These are phyloP conservation scores for Globisporangium sylvaticum DNA, from an alignment of 352 stramenopile species.

Conservation along the genomic window DNA sequence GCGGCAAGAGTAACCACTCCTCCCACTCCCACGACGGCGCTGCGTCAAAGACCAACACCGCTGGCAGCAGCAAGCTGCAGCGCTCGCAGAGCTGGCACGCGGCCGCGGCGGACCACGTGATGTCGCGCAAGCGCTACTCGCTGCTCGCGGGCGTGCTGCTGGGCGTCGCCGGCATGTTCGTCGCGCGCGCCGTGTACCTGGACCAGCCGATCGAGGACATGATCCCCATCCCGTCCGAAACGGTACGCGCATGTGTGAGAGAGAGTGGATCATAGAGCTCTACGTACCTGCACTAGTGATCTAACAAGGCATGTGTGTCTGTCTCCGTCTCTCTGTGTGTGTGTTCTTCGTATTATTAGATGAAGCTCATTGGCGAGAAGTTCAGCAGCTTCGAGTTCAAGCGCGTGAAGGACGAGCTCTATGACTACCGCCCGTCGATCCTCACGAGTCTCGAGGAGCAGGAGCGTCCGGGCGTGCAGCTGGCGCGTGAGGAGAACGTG, in stretches of 20 bases:
- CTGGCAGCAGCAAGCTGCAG: conserved; percentile 13
- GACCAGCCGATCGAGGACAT: conserved; percentile 41
- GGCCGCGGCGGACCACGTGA: conserved; percentile 48
- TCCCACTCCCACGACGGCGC: not conserved
- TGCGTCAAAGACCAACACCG: not conserved
- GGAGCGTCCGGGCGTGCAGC: conserved; percentile 43
- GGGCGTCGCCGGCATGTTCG: conserved; percentile 47
- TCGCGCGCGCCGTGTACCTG: conserved; percentile 43
- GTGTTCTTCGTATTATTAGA: conserved; percentile 14
- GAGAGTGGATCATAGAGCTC: not conserved
- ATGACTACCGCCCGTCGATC: conserved; percentile 53
- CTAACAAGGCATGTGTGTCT: not conserved
- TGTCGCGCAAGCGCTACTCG: conserved; percentile 67
- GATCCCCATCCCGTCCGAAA: conserved; percentile 33
- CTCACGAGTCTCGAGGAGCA: conserved; percentile 21
- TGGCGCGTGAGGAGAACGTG: conserved; percentile 45
- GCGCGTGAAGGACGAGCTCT: conserved; percentile 65
- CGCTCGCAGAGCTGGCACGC: conserved; percentile 56
- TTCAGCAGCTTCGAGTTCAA: conserved; percentile 61
- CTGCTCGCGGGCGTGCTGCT: conserved; percentile 54
- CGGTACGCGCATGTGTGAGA: conserved; percentile 12
- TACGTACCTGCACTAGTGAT: not conserved
- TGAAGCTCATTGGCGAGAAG: conserved; percentile 51
- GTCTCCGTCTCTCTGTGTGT: not conserved
- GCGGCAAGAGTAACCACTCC: conserved; percentile 7